phyloP scores from a whole-genome alignment of 495 filamentous ascomycete genomes.

The Barbatosphaeria neglecta region DNA sequence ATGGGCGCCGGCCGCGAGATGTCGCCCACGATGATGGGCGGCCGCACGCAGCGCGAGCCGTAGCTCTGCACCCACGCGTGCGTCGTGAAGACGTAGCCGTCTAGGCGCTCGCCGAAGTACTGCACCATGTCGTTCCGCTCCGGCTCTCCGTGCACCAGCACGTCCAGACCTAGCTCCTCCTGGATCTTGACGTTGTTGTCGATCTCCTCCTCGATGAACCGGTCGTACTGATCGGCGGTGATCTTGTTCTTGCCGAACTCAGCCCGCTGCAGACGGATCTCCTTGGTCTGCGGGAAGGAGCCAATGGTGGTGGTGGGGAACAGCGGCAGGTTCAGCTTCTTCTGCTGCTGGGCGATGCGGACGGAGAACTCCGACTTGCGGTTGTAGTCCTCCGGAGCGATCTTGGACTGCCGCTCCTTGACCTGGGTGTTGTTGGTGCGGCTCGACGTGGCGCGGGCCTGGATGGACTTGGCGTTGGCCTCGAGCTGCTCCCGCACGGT shows the following conservation, averaged over 20 bases:
- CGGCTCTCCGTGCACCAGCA: conserved; percentile 95
- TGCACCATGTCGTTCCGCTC: conserved; percentile 99
- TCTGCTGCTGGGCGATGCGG: conserved; percentile 76
- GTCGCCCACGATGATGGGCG: conserved; percentile 96
- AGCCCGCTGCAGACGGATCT: conserved; percentile 90
- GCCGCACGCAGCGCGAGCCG: conserved; percentile 94
- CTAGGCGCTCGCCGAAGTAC: conserved; percentile 96
- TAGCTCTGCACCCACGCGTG: conserved; percentile 98
- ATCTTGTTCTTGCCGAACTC: conserved; percentile 98
- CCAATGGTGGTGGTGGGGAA: conserved; percentile 99
- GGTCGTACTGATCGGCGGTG: conserved; percentile 80
- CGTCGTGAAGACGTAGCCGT: conserved; percentile 97
- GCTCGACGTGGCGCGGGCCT: conserved; percentile 77
- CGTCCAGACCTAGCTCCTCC: conserved; percentile 88
- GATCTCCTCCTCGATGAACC: conserved; percentile 98
- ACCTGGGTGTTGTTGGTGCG: conserved; percentile 94
- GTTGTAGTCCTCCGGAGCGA: conserved; percentile 77
- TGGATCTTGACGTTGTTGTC: conserved; percentile 85
- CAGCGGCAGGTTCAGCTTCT: conserved; percentile 77
- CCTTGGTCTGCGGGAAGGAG: conserved; percentile 97
- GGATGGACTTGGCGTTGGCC: conserved; percentile 85
- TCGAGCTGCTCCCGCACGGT: conserved; percentile 76
- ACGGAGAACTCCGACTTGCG: conserved; percentile 77
- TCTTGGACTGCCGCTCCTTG: conserved; percentile 82
- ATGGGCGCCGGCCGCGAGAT: conserved; percentile 91